A percentile compares a stretch with the other conserved stretches of the same genome.
Evolutionary conservation across 306 rosid genomes (phyloP).

Genomic region (Dryas drummondii): DNA sequence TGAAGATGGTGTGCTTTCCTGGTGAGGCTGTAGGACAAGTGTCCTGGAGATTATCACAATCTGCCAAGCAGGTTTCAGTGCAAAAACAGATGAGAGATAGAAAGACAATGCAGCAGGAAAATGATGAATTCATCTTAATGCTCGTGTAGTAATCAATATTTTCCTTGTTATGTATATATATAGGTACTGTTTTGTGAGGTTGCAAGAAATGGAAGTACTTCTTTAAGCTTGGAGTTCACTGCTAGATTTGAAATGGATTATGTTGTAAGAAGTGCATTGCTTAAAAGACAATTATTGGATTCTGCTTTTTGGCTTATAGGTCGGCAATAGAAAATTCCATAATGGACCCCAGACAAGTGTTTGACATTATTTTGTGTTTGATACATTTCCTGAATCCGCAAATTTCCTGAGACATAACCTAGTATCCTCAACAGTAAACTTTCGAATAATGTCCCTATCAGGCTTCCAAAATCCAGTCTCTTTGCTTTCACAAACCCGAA

Average conservation of each 20-base stretch:
- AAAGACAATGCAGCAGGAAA: slow-evolving; percentile 25
- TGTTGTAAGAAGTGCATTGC: too few species aligned
- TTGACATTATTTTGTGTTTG: too few species aligned
- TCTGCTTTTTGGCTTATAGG: too few species aligned
- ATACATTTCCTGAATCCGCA: too few species aligned
- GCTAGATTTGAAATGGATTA: too few species aligned
- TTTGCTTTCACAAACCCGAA: slow-evolving; percentile 40
- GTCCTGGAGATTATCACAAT: slow-evolving; percentile 54
- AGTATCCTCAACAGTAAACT: slow-evolving; percentile 30
- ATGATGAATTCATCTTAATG: slow-evolving; percentile 29
- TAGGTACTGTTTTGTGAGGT: too few species aligned
- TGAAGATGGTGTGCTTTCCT: slow-evolving; percentile 37
- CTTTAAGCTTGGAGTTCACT: too few species aligned
- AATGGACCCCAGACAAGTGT: too few species aligned
- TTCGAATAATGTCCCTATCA: slow-evolving; percentile 26
- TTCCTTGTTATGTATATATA: neutral
- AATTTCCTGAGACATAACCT: slow-evolving; percentile 46
- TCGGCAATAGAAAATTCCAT: too few species aligned
- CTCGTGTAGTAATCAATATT: neutral
- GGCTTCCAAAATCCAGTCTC: slow-evolving; percentile 61
- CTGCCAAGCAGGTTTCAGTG: slow-evolving; percentile 36
- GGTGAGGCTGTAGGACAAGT: slow-evolving; percentile 52
- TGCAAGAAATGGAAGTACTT: too few species aligned
- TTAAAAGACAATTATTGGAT: too few species aligned
- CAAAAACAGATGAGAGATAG: slow-evolving; percentile 25